Conservation (phyloP, 2,329 filamentous ascomycete genomes). For the Fonsecaea erecta region DNA sequence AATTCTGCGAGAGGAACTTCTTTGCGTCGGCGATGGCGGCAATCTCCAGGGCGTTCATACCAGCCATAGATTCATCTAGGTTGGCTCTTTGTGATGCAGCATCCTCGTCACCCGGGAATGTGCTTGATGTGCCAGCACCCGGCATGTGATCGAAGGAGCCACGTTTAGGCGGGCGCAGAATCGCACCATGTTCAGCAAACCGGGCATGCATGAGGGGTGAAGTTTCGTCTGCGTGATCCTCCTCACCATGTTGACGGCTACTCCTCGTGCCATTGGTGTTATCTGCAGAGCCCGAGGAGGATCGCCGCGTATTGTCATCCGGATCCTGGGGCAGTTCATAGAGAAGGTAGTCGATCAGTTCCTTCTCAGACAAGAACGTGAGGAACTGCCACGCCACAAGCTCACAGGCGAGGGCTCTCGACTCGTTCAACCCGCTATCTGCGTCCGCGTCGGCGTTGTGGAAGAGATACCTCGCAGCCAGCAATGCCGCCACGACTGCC, state of each 20-base stretch:
- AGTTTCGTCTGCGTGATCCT: slow-evolving; percentile 4
- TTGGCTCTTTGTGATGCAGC: slow-evolving; percentile 49
- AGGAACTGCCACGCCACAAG: slow-evolving; percentile 67
- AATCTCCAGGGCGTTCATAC: slow-evolving; percentile 85
- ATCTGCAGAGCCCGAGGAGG: slow-evolving; percentile 26
- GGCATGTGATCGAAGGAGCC: slow-evolving; percentile 19
- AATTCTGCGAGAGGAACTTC: slow-evolving; percentile 77
- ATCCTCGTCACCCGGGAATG: slow-evolving; percentile 15
- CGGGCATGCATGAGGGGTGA: slow-evolving; percentile 41
- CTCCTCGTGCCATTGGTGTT: not conserved
- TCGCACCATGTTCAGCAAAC: slow-evolving; percentile 18
- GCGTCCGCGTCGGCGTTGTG: slow-evolving; percentile 52
- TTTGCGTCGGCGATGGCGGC: slow-evolving; percentile 81
- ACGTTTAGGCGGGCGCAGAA: slow-evolving; percentile 28
- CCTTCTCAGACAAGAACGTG: slow-evolving; percentile 59
- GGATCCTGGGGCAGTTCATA: slow-evolving; percentile 53
- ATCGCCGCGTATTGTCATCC: slow-evolving; percentile 1
- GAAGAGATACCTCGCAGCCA: slow-evolving; percentile 65
- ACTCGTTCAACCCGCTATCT: slow-evolving; percentile 61
- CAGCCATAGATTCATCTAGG: slow-evolving; percentile 73
- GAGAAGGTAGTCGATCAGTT: slow-evolving; percentile 62
- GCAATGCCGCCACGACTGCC: slow-evolving; percentile 53
- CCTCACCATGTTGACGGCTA: not conserved
- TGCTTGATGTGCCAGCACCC: slow-evolving; percentile 15
- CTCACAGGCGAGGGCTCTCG: slow-evolving; percentile 63